These are phyloP conservation scores for Amanita jacksonii DNA, from an alignment of 768 basidiomycete species.

Conservation along the genomic window DNA sequence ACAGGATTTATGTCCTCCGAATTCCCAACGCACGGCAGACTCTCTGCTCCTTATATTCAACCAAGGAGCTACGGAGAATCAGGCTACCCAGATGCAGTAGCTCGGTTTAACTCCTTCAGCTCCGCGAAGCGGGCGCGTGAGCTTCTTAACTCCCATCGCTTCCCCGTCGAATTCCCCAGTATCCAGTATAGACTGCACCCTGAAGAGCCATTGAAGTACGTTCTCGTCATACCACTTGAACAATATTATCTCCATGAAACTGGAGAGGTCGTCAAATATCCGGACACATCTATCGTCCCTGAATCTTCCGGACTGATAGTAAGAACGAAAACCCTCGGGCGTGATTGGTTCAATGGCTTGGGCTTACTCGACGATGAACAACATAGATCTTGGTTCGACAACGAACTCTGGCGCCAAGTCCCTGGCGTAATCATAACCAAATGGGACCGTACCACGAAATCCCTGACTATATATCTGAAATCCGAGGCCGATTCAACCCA, in stretches of 20 bases:
- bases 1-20: conserved; percentile 1
- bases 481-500: background rate
- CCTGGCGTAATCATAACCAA: background rate
- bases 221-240: conserved; percentile 34
- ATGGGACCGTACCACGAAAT: background rate
- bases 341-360: conserved; percentile 2
- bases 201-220: conserved; percentile 25
- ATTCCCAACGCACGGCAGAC: background rate
- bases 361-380: background rate
- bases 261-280: background rate
- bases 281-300: background rate
- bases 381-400: background rate
- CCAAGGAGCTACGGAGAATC: too few species aligned
- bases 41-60: too few species aligned
- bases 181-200: conserved; percentile 38
- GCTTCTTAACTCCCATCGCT: conserved; percentile 23
- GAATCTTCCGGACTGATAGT: background rate
- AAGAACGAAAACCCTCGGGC: background rate
- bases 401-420: background rate
- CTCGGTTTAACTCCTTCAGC: conserved; percentile 25
- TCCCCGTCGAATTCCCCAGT: conserved; percentile 20
- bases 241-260: conserved; percentile 40
- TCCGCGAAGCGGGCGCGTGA: conserved; percentile 31
- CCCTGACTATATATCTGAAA: background rate
- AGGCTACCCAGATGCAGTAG: too few species aligned